phyloP scores from a whole-genome alignment of 306 rosid genomes.

The Crotalaria pallida region DNA sequence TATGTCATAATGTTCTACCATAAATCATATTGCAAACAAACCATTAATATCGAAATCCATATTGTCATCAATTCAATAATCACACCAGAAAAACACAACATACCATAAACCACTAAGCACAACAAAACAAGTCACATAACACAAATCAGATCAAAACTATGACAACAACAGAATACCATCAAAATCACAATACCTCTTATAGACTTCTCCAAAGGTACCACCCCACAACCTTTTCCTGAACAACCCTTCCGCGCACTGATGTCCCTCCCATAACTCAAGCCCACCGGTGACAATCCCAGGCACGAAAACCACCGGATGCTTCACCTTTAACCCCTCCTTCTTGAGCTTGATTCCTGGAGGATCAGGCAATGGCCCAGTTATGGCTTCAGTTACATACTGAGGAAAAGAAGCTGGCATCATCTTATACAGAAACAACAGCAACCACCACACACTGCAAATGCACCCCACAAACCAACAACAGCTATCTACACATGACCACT shows the following conservation, averaged over 20 bases:
- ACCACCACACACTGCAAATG: constrained; percentile 73
- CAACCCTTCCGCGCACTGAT: constrained; percentile 63
- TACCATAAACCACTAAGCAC: constrained; percentile 6
- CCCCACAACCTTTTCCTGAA: constrained; percentile 83
- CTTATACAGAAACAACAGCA: constrained; percentile 56
- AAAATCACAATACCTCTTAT: constrained; percentile 49
- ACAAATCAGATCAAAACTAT: neutral
- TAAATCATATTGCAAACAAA: too few species aligned
- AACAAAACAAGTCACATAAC: neutral
- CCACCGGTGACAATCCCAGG: constrained; percentile 83
- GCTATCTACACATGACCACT: constrained; percentile 67
- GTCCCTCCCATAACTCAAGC: constrained; percentile 88
- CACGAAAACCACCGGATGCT: constrained; percentile 83
- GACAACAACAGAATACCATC: neutral
- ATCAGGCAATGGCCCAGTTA: constrained; percentile 74
- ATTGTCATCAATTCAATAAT: too few species aligned
- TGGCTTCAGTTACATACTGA: constrained; percentile 65
- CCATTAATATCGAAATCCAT: too few species aligned
- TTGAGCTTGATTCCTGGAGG: constrained; percentile 65
- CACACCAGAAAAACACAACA: neutral
- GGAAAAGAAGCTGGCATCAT: constrained; percentile 73
- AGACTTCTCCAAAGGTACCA: constrained; percentile 78
- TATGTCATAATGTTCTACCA: too few species aligned
- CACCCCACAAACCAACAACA: constrained; percentile 76
- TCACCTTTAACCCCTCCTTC: constrained; percentile 61